Percentiles rank a stretch among this genome's conserved stretches.
phyloP scores from a whole-genome alignment of 192 early-diverging fungal species.

The Coemansia sp. region DNA sequence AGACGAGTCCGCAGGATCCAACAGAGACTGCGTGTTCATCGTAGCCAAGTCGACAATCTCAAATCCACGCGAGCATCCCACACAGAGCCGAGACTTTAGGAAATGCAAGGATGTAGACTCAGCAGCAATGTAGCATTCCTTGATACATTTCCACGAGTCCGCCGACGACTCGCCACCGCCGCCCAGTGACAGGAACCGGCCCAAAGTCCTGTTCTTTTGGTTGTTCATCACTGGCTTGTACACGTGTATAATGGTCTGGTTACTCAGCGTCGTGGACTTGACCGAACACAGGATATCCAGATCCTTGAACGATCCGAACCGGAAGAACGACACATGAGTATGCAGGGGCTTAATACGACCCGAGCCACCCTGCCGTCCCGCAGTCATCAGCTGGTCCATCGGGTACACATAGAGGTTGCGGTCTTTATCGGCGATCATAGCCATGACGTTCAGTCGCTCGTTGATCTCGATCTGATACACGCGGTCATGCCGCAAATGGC shows the following conservation, averaged over 20 bases:
- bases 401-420: slow-evolving; percentile 60
- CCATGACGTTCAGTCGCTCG: slow-evolving; percentile 75
- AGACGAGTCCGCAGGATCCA: slow-evolving; percentile 81
- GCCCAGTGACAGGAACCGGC: slow-evolving; percentile 50
- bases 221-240: slow-evolving; percentile 68
- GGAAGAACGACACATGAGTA: slow-evolving; percentile 72
- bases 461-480: slow-evolving; percentile 88
- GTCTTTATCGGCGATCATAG: slow-evolving; percentile 79
- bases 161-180: slow-evolving; percentile 31
- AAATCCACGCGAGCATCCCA: slow-evolving; percentile 91
- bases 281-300: slow-evolving; percentile 69
- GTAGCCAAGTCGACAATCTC: slow-evolving; percentile 89
- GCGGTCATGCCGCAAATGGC: slow-evolving; percentile 70
- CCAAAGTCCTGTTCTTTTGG: slow-evolving; percentile 55
- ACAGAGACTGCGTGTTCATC: slow-evolving; percentile 80
- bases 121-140: slow-evolving; percentile 93
- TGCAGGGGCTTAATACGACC: slow-evolving; percentile 59
- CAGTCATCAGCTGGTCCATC: slow-evolving; percentile 58
- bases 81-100: slow-evolving; percentile 81
- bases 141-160: slow-evolving; percentile 59
- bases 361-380: slow-evolving; percentile 18
- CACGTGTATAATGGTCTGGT: slow-evolving; percentile 71
- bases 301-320: slow-evolving; percentile 65
- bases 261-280: slow-evolving; percentile 72
- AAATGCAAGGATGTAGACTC: slow-evolving; percentile 88